A percentile compares a stretch with the other conserved stretches of the same genome.
These are phyloP conservation scores for Rhodotorula glutinis DNA, from an alignment of 1,284 basidiomycete genomes.

Conservation along the genomic window DNA sequence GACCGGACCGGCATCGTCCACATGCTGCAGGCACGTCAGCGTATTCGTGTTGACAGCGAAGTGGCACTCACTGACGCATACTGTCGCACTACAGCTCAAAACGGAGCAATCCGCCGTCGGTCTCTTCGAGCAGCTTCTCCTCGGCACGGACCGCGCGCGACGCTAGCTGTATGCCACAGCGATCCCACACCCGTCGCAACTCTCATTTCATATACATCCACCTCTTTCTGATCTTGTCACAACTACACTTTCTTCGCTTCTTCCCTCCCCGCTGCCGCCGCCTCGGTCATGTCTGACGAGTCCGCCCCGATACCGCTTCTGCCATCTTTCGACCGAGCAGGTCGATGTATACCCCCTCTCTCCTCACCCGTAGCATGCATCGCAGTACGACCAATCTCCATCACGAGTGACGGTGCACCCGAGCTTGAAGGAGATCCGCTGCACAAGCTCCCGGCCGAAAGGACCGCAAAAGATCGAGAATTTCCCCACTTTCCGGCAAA, in stretches of 20 bases:
- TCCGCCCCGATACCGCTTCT: too few relatives aligned
- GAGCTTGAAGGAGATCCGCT: too few relatives aligned
- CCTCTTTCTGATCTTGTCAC: background rate
- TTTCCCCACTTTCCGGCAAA: too few relatives aligned
- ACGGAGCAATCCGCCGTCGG: slow-evolving; percentile 82
- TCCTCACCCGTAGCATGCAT: too few relatives aligned
- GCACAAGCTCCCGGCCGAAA: too few relatives aligned
- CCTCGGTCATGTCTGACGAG: background rate
- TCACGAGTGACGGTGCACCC: too few relatives aligned
- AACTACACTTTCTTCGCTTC: background rate
- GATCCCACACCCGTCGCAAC: background rate
- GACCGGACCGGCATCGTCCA: slow-evolving; percentile 92
- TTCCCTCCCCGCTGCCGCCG: background rate
- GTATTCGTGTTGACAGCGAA: too few relatives aligned
- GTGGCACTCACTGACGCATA: background rate
- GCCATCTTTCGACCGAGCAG: too few relatives aligned
- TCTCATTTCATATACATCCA: background rate
- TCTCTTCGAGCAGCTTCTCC: slow-evolving; percentile 80
- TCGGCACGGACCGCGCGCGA: slow-evolving; percentile 71
- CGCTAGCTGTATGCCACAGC: background rate
- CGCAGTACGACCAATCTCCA: too few relatives aligned
- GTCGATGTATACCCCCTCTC: too few relatives aligned
- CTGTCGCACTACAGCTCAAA: slow-evolving; percentile 46
- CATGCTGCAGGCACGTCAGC: slow-evolving; percentile 79
- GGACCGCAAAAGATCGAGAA: too few relatives aligned